These are phyloP conservation scores for Juglanconis oblonga DNA, from an alignment of 2,329 filamentous ascomycete species.

Conservation along the genomic window DNA sequence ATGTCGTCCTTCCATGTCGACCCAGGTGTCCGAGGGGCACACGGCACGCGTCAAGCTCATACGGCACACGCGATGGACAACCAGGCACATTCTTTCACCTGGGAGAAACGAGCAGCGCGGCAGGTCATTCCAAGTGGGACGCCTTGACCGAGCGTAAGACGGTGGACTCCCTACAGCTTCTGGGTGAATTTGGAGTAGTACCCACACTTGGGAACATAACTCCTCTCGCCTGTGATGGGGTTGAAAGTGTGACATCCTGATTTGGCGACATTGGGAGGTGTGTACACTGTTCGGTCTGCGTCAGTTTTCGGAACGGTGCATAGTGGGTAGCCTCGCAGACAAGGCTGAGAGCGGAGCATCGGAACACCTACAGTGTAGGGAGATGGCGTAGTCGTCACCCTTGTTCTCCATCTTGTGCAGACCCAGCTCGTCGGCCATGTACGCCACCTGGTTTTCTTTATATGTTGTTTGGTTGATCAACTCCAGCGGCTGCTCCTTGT, in stretches of 20 bases:
- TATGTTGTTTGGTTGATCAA: slow-evolving; percentile 68
- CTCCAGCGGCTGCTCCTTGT: slow-evolving; percentile 51
- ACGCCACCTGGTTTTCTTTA: slow-evolving; percentile 71
- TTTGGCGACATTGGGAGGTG: slow-evolving; percentile 82
- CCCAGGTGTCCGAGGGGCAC: not conserved
- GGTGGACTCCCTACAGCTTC: slow-evolving; percentile 35
- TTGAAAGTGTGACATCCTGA: slow-evolving; percentile 82
- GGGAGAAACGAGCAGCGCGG: not conserved
- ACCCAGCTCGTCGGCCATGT: slow-evolving; percentile 89
- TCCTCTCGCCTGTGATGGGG: slow-evolving; percentile 69
- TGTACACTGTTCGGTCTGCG: slow-evolving; percentile 57
- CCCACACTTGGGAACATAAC: slow-evolving; percentile 66
- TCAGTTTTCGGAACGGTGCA: slow-evolving; percentile 4
- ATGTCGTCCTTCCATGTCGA: not conserved
- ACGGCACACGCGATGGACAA: not conserved
- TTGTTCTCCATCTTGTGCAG: slow-evolving; percentile 80
- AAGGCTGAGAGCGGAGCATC: slow-evolving; percentile 18
- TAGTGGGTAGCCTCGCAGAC: slow-evolving; percentile 1
- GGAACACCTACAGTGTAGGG: slow-evolving; percentile 64
- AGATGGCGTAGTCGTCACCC: slow-evolving; percentile 74
- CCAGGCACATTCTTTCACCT: not conserved
- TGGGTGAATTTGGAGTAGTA: slow-evolving; percentile 67
- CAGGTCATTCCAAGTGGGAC: slow-evolving; percentile 10
- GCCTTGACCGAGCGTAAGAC: not conserved
- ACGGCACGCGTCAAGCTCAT: not conserved